Conservation (phyloP, 2,329 filamentous ascomycete species). For the Grosmannia huntii region DNA sequence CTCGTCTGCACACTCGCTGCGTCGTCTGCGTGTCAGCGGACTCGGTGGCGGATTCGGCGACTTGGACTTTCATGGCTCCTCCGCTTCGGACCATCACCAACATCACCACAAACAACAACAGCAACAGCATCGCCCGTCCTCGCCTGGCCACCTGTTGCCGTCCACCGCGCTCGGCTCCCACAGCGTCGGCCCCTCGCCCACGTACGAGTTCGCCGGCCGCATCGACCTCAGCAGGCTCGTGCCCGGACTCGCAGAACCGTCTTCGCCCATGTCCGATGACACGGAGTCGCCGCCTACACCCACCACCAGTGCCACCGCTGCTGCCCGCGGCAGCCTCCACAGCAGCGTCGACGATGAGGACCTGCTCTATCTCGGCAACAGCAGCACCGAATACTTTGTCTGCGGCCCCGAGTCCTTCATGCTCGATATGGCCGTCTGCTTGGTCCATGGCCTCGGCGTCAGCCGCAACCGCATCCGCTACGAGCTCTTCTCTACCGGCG, state of each 20-base stretch:
- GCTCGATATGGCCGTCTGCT: constrained; percentile 32
- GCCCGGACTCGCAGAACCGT: background rate
- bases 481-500: constrained; percentile 34
- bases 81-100: background rate
- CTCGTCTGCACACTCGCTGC: background rate
- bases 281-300: constrained; percentile 1
- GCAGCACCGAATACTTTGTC: constrained; percentile 38
- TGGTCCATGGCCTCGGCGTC: constrained; percentile 26
- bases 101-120: background rate
- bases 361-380: constrained; percentile 31
- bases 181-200: constrained; percentile 16
- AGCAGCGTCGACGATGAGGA: constrained; percentile 16
- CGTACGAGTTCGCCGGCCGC: constrained; percentile 29
- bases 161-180: background rate
- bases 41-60: background rate
- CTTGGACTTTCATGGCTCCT: background rate
- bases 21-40: background rate
- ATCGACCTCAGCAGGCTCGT: constrained; percentile 34
- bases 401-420: constrained; percentile 44
- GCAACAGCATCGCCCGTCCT: background rate
- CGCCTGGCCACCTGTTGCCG: background rate
- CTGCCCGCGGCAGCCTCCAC: background rate
- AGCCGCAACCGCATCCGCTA: constrained; percentile 26
- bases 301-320: constrained; percentile 3
- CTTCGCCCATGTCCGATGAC: background rate